Base-by-base conservation (phyloP, 768 basidiomycete species). In the Tephrocybe sp. region DNA sequence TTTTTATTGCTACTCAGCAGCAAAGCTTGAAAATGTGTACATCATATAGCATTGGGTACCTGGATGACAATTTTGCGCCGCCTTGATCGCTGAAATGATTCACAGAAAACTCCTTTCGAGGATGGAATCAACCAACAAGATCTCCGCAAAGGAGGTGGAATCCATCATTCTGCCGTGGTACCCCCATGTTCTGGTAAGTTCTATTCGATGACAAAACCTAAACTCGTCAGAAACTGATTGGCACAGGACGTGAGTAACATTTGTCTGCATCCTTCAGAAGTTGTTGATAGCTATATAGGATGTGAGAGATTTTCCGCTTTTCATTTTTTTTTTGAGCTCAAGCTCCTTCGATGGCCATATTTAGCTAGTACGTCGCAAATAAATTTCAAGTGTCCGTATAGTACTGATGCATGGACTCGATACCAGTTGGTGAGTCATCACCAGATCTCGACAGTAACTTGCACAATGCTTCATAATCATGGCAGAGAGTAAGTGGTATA, bases 121-220 rank as follows among this genome's bases (percentile, higher is more conserved):
- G 17, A 57, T 52, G 43, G 47, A 45, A 32, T 41, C 42, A 10
- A 23, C 12, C 13, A 36, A 39, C 16, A 46, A 23, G 19, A 23
- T 57, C 7, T 40, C 51, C 22, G 12, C 30, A 30, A 57, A 57
- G 26, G 52, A 53, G 32, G 41, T 51, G 10, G 44, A 53, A 10
- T 34, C 48, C 10, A 47, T 46, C 5, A 40, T 53, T 16, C 31
- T 57, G 17, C 30, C 34, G 23, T 57, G 48, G 39, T 57, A 57
- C 39, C 55, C 55, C 6, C 55, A 57, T 30, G 46, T 57, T 34
- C 31, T 57, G 13, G 55, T 57, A 34, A 34, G 52, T 30, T 5
- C 16, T 4, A 23, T 30, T 6, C 6, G 10, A 36, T n/a, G 39
- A 16, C 6, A 17, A n/a, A n/a, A n/a, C n/a, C n/a, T 31, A 32